phyloP scores from a whole-genome alignment of 2,329 filamentous ascomycete species.

The Beauveria sp. region DNA sequence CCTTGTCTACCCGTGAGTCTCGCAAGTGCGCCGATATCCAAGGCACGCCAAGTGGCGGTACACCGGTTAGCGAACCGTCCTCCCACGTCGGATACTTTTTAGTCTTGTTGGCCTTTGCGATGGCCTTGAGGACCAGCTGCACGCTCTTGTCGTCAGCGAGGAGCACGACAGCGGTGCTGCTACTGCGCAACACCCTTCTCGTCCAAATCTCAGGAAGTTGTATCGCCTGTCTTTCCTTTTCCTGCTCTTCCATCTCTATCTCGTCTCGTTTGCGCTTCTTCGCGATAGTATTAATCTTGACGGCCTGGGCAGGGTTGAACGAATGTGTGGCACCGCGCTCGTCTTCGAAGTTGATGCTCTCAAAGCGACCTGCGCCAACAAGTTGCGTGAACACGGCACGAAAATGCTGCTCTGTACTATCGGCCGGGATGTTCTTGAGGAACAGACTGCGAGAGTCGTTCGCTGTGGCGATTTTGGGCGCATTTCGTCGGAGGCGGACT shows the following conservation, averaged over 20 bases:
- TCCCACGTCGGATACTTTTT: constrained; percentile 63
- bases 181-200: constrained; percentile 60
- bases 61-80: constrained; percentile 46
- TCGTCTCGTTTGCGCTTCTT: constrained; percentile 36
- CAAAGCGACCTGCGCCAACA: constrained; percentile 70
- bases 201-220: constrained; percentile 68
- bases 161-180: constrained; percentile 70
- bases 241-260: constrained; percentile 48
- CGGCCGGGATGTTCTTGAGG: constrained; percentile 80
- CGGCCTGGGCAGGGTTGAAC: constrained; percentile 43
- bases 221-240: constrained; percentile 49
- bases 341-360: constrained; percentile 67
- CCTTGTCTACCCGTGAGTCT: constrained; percentile 62
- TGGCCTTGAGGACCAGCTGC: constrained; percentile 68
- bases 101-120: constrained; percentile 52
- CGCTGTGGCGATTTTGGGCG: constrained; percentile 66
- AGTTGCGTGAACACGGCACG: constrained; percentile 67
- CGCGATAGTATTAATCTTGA: constrained; percentile 27
- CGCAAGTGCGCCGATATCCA: constrained; percentile 60
- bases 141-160: constrained; percentile 79
- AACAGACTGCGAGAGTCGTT: constrained; percentile 77
- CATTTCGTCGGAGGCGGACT: constrained; percentile 78
- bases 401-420: constrained; percentile 71
- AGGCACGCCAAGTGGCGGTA: constrained; percentile 48
- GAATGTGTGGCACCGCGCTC: constrained; percentile 31